Base-by-base conservation (phyloP, 2,329 filamentous ascomycete species). In the Neofusicoccum cordaticola region DNA sequence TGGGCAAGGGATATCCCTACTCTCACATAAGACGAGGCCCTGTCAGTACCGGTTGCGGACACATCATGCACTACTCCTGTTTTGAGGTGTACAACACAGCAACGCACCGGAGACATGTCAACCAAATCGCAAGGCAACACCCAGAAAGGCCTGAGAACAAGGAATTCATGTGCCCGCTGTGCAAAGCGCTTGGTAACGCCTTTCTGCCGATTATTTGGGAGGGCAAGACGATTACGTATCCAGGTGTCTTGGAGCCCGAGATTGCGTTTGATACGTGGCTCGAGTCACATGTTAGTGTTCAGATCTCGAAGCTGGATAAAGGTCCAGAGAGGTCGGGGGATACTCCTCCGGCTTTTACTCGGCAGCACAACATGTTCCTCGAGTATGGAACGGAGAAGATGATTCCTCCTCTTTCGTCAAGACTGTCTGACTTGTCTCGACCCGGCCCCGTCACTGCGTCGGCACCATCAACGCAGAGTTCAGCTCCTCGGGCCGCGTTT, bases 1-100 rank as follows among this genome's bases (percentile, higher is more conserved):
- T 99, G 53, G 93, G 94, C 37, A 96, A 93, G 77, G 95, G 95
- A 0, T 99, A 96, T 72, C 90, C 92, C 2, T 83, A 88, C 6
- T 82, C 84, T 9, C 83, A 87, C 45, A 87, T 87, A 39, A 83
- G 85, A 34, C 82, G 86, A 17, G 95, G 93, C 0, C 91, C 94
- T 0, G 90, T 98, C 1, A 91, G 93, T 11, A 91, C 91, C 41
- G 92, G 94, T 9, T 99, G 95, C 77, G 95, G 95, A 2, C 95
- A 99, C 76, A 96, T 99, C 72, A 99, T 99, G 95, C 95, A 99
- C 76, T 98, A 91, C 75, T 88, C 86, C 69, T 99, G 95, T 78
- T 99, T 99, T 74, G 93, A 97, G 72, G 86, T 90, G 45, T 99
- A 98, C 73, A 90, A 92, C 68, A 87, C 91, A 51, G 92, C 94